phyloP scores from a whole-genome alignment of 495 filamentous ascomycete genomes.

The Xanthoparmelia taractica region DNA sequence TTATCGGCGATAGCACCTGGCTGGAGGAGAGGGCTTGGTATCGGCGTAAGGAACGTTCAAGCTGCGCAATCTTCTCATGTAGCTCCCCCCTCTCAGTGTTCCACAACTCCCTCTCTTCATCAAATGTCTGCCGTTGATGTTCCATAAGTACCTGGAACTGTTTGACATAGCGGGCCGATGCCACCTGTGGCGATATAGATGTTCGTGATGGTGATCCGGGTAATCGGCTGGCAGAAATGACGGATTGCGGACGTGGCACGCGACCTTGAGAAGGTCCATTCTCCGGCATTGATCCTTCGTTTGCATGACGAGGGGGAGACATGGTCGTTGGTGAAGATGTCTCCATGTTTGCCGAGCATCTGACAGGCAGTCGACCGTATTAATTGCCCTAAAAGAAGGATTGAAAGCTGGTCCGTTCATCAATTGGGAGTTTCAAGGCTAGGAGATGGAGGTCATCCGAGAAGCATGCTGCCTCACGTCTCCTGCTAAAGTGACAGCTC shows the following conservation, averaged over 20 bases:
- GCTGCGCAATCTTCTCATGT: slow-evolving; percentile 17
- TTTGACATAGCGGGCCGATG: slow-evolving; percentile 20
- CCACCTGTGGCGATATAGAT: slow-evolving; percentile 3
- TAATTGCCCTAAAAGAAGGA: not conserved
- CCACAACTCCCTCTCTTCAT: slow-evolving; percentile 25
- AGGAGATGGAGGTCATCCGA: not conserved
- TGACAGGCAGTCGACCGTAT: not conserved
- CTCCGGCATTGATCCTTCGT: not conserved
- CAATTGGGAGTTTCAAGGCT: not conserved
- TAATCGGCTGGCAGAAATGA: slow-evolving; percentile 15
- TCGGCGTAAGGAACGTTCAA: slow-evolving; percentile 18
- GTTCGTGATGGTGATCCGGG: slow-evolving; percentile 7
- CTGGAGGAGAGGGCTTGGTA: slow-evolving; percentile 6
- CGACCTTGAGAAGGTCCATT: slow-evolving; percentile 10
- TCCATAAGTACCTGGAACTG: slow-evolving; percentile 22
- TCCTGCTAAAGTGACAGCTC: not conserved
- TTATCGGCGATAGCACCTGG: slow-evolving; percentile 3
- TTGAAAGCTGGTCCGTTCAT: too few species aligned
- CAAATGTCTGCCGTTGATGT: slow-evolving; percentile 19
- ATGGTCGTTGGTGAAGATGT: not conserved
- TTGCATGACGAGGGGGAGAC: not conserved
- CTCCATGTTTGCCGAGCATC: not conserved
- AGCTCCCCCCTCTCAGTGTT: slow-evolving; percentile 20
- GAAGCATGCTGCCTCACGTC: not conserved
- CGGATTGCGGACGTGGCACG: slow-evolving; percentile 8